Base-by-base conservation (phyloP, 306 rosid species). In the Cicer yamashitae region DNA sequence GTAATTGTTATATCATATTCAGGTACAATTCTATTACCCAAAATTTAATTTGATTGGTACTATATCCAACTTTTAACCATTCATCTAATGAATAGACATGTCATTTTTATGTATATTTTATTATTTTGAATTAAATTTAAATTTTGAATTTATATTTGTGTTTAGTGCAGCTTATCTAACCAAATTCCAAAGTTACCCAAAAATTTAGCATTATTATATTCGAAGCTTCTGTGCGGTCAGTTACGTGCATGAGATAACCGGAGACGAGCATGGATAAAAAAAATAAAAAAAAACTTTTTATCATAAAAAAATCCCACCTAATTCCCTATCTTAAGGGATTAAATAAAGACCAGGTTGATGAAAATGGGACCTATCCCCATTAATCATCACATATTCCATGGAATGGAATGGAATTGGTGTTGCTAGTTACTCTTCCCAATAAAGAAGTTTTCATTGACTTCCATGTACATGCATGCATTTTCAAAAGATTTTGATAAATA, bases 321-420 rank as follows among this genome's bases (percentile, higher is more conserved):
- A 76, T 64, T 76, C 59, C 66, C 14, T 10, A 54, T 57, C 15
- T 60, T 54, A 1, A 62, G 64, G 70, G 81, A 65, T 71, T 76
- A 54, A 53, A 70, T 7, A 76, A 70, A 68, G 37, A 70, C 12
- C 30, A 17, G 25, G 67, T 25, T 41, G 45, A 51, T 6, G 54
- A 52, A 45, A 53, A 70, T 76, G 78, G 74, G 70, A 20, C 56
- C 74, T 17, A 47, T 52, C 40, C 40, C 54, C 22, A 62, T 45
- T 52, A 52, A 60, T 71, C 75, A 76, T 71, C 20, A 82, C 56
- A 64, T 70, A 76, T 81, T 70, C 61, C 63, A 54, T 46, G 25
- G 39, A 25, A 10, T 70, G 46, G 69, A 76, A 12, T 74, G 25
- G 25, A 22, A 22, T 22, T 80, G 65, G 65, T n/a, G 15, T 50